Conservation (phyloP, 495 filamentous ascomycete species). For the Parathielavia appendiculata region DNA sequence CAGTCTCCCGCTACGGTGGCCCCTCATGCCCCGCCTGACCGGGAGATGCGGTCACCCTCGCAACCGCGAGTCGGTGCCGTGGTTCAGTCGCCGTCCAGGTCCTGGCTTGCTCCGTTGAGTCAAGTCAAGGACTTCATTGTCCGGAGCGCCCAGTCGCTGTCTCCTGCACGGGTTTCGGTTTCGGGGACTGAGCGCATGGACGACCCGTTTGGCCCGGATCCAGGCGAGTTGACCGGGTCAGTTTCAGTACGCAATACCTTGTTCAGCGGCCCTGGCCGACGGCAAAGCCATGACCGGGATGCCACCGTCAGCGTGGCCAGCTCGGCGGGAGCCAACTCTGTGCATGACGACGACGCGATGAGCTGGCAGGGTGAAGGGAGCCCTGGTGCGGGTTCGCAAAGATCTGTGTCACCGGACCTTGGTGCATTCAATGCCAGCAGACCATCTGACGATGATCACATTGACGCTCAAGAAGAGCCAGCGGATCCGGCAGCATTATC, state of each 20-base stretch:
- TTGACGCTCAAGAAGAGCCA: not conserved
- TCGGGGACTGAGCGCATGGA: constrained; percentile 23
- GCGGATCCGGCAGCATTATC: not conserved
- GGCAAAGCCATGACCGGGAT: constrained; percentile 6
- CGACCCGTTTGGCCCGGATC: constrained; percentile 34
- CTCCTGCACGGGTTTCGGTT: constrained; percentile 19
- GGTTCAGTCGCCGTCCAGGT: constrained; percentile 13
- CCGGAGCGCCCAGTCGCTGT: constrained; percentile 26
- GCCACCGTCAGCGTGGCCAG: constrained; percentile 20
- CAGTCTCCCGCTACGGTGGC: constrained; percentile 25
- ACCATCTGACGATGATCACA: not conserved
- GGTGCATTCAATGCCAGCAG: constrained; percentile 10
- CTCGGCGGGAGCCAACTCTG: constrained; percentile 21
- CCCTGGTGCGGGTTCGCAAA: constrained; percentile 2
- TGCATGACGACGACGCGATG: constrained; percentile 28
- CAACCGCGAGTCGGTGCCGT: not conserved
- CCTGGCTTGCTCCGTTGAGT: constrained; percentile 26
- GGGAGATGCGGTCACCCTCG: constrained; percentile 6
- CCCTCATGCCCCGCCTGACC: not conserved
- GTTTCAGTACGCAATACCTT: constrained; percentile 20
- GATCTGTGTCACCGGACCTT: constrained; percentile 9
- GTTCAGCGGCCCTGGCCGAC: constrained; percentile 18
- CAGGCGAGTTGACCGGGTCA: constrained; percentile 18
- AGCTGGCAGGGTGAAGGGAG: constrained; percentile 30
- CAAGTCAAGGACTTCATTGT: constrained; percentile 28